phyloP scores from a whole-genome alignment of 2,329 filamentous ascomycete genomes.

The Sclerotinia sclerotiorum region DNA sequence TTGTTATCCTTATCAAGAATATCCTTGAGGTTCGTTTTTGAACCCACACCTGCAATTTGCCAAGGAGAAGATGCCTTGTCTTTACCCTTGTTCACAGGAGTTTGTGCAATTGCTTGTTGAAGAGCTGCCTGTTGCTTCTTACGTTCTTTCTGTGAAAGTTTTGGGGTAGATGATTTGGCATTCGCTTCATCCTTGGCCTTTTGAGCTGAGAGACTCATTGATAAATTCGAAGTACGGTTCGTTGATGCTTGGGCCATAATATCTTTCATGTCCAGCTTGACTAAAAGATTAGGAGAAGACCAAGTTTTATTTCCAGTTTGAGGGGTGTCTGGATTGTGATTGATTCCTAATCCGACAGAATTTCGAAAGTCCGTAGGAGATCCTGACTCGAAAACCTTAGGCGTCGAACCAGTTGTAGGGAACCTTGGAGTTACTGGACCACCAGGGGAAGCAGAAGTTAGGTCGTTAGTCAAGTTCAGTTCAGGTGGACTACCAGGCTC shows the following conservation, averaged over 20 bases:
- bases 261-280: slow-evolving; percentile 61
- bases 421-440: slow-evolving; percentile 11
- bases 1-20: slow-evolving; percentile 44
- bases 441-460: slow-evolving; percentile 6
- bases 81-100: slow-evolving; percentile 45
- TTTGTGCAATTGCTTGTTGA: slow-evolving; percentile 43
- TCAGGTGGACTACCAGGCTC: slow-evolving; percentile 18
- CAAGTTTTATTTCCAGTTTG: slow-evolving; percentile 35
- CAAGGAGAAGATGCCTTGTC: slow-evolving; percentile 56
- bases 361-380: slow-evolving; percentile 10
- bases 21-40: slow-evolving; percentile 53
- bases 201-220: slow-evolving; percentile 54
- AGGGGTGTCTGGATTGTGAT: slow-evolving; percentile 11
- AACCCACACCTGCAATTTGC: slow-evolving; percentile 56
- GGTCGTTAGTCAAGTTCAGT: slow-evolving; percentile 15
- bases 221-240: slow-evolving; percentile 50
- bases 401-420: slow-evolving; percentile 13
- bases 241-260: slow-evolving; percentile 74
- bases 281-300: slow-evolving; percentile 37
- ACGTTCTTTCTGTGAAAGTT: slow-evolving; percentile 87
- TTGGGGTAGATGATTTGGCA: slow-evolving; percentile 49
- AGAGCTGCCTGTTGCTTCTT: slow-evolving; percentile 69
- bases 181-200: slow-evolving; percentile 41
- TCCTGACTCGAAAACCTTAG: slow-evolving; percentile 21
- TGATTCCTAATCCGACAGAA: slow-evolving; percentile 15